Evolutionary conservation across 768 basidiomycete species (phyloP), one percentile per base, ranked within the genome.

Genomic region (Royoungia palumana): DNA sequence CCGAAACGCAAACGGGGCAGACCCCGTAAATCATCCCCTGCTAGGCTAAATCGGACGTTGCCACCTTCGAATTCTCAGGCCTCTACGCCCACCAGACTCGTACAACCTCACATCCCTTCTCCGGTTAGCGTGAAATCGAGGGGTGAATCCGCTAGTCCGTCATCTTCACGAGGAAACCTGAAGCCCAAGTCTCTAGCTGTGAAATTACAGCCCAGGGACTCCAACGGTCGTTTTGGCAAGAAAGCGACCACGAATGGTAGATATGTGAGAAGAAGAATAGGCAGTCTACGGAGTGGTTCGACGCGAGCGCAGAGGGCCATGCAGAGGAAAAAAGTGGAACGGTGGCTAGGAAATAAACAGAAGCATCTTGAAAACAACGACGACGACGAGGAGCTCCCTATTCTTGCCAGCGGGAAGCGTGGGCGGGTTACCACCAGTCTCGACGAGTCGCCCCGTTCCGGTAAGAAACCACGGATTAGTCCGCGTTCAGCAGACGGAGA

Each of bases 221-320:
- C 66, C 16, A 85, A 86, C 53, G 85, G 85, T 36, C 74, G 83
- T 16, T 87, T 87, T 54, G 83, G 82, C 30, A 82, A 78, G 70
- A 85, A 85, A 62, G 72, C 69, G 30, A 69, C 68, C 16, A 77
- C 74, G 12, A 72, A 76, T 41, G 75, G 76, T 42, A 71, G 65
- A 58, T 72, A 67, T 47, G 60, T 70, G 50, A 70, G 74, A 57
- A 74, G 65, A 60, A 62, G 67, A 43, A 47, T 64, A 44, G 34
- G 53, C 28, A 40, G 34, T 51, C 40, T 59, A 28, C 63, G 44
- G 41, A 56, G 43, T 52, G 59, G 54, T 53, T 46, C 68, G 19
- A 66, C 73, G 14, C 71, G 75, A 17, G 69, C 70, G 0, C 70
- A 74, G 58, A 70, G 73, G 51, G 69, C 70, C 22, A 54, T 69